These are phyloP conservation scores for Botryosphaeria dothidea DNA, from an alignment of 2,329 filamentous ascomycete species.

Conservation along the genomic window DNA sequence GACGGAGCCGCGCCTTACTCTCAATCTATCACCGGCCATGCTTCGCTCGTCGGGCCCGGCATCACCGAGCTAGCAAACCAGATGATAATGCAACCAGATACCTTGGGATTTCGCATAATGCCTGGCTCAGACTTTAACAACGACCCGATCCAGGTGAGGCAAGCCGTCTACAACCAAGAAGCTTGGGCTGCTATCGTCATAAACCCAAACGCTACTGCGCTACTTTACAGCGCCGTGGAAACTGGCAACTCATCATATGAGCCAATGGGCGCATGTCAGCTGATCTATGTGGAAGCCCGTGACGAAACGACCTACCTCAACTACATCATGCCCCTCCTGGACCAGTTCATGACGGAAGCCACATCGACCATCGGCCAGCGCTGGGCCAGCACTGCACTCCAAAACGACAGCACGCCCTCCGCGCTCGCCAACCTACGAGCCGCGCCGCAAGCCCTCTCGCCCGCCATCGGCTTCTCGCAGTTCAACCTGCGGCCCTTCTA, in stretches of 20 bases:
- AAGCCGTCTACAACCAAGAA: slow-evolving; percentile 60
- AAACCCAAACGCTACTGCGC: slow-evolving; percentile 61
- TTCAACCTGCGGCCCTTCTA: slow-evolving; percentile 62
- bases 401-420: slow-evolving; percentile 43
- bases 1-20: slow-evolving; percentile 59
- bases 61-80: slow-evolving; percentile 50
- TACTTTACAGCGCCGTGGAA: slow-evolving; percentile 57
- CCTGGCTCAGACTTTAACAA: slow-evolving; percentile 55
- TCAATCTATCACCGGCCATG: slow-evolving; percentile 31
- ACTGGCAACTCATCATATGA: slow-evolving; percentile 61
- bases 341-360: slow-evolving; percentile 49
- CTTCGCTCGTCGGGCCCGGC: slow-evolving; percentile 57
- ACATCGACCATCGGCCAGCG: slow-evolving; percentile 49
- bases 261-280: slow-evolving; percentile 59
- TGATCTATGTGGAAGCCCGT: slow-evolving; percentile 57
- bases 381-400: slow-evolving; percentile 45
- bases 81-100: slow-evolving; percentile 42
- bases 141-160: slow-evolving; percentile 58
- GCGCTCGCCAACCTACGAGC: slow-evolving; percentile 46
- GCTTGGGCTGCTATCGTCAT: slow-evolving; percentile 64
- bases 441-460: slow-evolving; percentile 56
- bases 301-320: slow-evolving; percentile 57
- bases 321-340: slow-evolving; percentile 57
- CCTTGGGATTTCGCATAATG: slow-evolving; percentile 53
- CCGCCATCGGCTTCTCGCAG: slow-evolving; percentile 57